Evolutionary conservation across 1,284 basidiomycete species (phyloP), one percentile per base, ranked within the genome.

Genomic region (Cryptococcus maquisensis): DNA sequence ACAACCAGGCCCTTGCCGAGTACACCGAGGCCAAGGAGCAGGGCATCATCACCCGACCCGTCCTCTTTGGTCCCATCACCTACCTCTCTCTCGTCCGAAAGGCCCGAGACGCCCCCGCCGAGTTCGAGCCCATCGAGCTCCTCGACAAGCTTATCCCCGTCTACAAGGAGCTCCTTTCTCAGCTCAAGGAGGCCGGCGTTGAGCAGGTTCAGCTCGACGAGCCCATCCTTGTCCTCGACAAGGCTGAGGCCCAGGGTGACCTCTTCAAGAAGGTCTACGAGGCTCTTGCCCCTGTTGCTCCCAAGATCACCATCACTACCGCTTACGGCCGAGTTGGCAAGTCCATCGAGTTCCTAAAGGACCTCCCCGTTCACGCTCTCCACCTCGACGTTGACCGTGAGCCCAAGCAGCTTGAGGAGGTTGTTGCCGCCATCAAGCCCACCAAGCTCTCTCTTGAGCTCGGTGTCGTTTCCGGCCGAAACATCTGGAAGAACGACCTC

Each of bases 401-500:
- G 60, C 88, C 94, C 51, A 83, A 79, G 64, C 95, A 98, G 79
- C 86, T 99, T 66, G 88, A 91, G 56, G 81, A 83, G 47, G 90
- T 93, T 60, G 64, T 97, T 60, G 82, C 82, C 51, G 92, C 92
- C 57, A 76, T 98, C 77, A 94, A 92, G 82, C 72, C 82, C 59
- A 92, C 89, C 64, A 80, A 80, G 74, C 84, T 94, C 64, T 77
- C 86, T 60, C 83, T 99, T 56, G 98, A 96, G 55, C 87, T 98
- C 63, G 96, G 96, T 80, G 78, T 98, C 61, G 90, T 99, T 63
- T 98, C 96, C 42, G 96, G 96, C 61, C 92, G 96, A 75, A 98
- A 98, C 83, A 92, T 99, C 81, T 99, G 96, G 96, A 99, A 98
- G 86, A 90, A 86, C 61, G 95, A 98, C 80, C 86, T 98, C 71